Evolutionary conservation across 192 early-diverging fungal genomes (phyloP).

Genomic region (Coemansia sp.): DNA sequence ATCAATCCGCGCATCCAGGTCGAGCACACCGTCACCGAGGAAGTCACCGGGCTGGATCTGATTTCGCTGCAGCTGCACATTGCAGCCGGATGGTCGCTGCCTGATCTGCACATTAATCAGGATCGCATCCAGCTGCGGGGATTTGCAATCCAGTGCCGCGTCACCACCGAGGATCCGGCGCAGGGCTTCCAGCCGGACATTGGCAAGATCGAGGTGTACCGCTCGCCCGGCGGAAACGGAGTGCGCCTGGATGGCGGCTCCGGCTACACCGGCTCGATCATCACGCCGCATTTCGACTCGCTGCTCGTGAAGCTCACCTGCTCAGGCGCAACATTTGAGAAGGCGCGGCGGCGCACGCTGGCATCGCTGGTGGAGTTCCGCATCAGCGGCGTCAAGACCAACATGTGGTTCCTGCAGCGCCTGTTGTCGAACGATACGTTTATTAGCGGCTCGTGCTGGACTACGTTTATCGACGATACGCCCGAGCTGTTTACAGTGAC

Average conservation of each 20-base stretch:
- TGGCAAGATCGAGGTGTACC: constrained; percentile 92
- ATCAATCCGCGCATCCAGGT: constrained; percentile 98
- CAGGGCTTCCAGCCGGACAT: constrained; percentile 94
- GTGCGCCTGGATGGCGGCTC: constrained; percentile 87
- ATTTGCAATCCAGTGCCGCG: constrained; percentile 93
- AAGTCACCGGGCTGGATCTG: constrained; percentile 94
- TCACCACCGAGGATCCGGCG: constrained; percentile 94
- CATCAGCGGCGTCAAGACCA: constrained; percentile 95
- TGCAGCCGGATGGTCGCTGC: constrained; percentile 80
- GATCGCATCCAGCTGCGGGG: constrained; percentile 77
- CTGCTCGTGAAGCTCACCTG: constrained; percentile 89
- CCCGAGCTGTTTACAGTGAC: constrained; percentile 85
- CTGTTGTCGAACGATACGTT: constrained; percentile 83
- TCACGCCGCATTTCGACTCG: constrained; percentile 95
- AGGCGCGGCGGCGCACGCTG: constrained; percentile 85
- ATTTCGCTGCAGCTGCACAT: constrained; percentile 93
- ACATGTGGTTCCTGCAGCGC: constrained; percentile 89
- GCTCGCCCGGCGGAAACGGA: constrained; percentile 84
- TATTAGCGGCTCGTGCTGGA: constrained; percentile 84
- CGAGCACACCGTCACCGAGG: constrained; percentile 97
- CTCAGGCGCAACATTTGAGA: constrained; percentile 84
- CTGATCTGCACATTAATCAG: constrained; percentile 77
- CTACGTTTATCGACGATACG: constrained; percentile 97
- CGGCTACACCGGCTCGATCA: constrained; percentile 86
- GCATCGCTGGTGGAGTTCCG: constrained; percentile 90